phyloP scores from a whole-genome alignment of 495 filamentous ascomycete species.

The Daldinia caldariorum region DNA sequence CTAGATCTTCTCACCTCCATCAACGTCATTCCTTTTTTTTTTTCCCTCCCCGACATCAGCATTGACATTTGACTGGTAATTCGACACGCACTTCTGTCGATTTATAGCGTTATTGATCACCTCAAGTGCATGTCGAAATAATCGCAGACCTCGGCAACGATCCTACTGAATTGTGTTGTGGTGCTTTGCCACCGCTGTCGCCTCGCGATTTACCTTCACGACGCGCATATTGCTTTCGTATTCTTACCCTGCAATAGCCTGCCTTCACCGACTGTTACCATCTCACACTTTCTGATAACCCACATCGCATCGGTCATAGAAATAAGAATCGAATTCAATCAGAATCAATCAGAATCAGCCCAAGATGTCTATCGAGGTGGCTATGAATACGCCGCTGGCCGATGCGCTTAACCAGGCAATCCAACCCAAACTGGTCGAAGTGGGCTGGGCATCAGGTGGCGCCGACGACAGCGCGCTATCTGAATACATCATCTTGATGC shows the following conservation, averaged over 20 bases:
- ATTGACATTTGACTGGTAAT: slow-evolving; percentile 2
- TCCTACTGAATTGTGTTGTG: slow-evolving; percentile 7
- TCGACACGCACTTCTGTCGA: slow-evolving; percentile 9
- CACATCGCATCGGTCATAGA: neutral
- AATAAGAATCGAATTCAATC: too few relatives aligned
- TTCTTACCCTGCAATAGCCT: neutral
- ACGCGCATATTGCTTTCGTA: slow-evolving; percentile 28
- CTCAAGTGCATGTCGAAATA: slow-evolving; percentile 1
- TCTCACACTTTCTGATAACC: slow-evolving; percentile 15
- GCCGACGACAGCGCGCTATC: slow-evolving; percentile 84
- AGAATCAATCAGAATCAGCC: neutral
- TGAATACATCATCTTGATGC: slow-evolving; percentile 97
- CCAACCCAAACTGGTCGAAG: slow-evolving; percentile 93
- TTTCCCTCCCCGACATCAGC: slow-evolving; percentile 7
- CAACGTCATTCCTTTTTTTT: slow-evolving; percentile 42
- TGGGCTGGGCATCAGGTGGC: slow-evolving; percentile 85
- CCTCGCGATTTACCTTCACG: slow-evolving; percentile 16
- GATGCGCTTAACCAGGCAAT: slow-evolving; percentile 80
- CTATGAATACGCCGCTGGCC: slow-evolving; percentile 79
- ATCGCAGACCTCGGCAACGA: slow-evolving; percentile 1
- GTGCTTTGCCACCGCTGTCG: slow-evolving; percentile 35
- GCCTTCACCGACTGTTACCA: slow-evolving; percentile 12
- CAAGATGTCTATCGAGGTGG: slow-evolving; percentile 77
- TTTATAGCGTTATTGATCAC: neutral
- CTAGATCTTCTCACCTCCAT: slow-evolving; percentile 37